Conservation (phyloP, 2,329 filamentous ascomycete genomes). For the Sclerotinia spermophila region DNA sequence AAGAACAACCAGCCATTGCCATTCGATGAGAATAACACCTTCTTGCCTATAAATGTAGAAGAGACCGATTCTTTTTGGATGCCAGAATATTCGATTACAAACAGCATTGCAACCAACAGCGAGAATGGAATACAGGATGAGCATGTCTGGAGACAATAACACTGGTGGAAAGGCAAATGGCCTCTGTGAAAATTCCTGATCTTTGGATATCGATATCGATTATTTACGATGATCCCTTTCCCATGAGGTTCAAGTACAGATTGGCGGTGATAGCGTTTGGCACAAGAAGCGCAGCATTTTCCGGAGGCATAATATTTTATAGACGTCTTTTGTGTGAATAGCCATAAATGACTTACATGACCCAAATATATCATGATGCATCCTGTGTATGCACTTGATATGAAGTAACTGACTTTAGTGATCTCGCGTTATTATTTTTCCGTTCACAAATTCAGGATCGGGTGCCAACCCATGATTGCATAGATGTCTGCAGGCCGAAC, state of each 20-base stretch:
- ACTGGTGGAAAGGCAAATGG: constrained; percentile 37
- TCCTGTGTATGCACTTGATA: constrained; percentile 9
- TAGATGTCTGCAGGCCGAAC: background rate
- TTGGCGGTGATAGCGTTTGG: constrained; percentile 8
- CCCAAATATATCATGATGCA: constrained; percentile 1
- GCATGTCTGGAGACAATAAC: constrained; percentile 38
- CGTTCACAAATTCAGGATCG: background rate
- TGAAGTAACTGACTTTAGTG: background rate
- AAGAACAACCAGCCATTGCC: constrained; percentile 44
- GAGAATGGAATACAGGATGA: constrained; percentile 30
- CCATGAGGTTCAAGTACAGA: constrained; percentile 17
- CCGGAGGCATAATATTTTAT: constrained; percentile 5
- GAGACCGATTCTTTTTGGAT: constrained; percentile 46
- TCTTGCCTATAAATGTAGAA: constrained; percentile 46
- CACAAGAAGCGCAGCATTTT: constrained; percentile 17
- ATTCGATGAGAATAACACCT: constrained; percentile 36
- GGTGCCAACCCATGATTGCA: background rate
- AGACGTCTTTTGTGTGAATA: constrained; percentile 14
- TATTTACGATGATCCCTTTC: constrained; percentile 21
- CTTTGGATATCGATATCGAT: constrained; percentile 31
- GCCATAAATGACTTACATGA: constrained; percentile 10
- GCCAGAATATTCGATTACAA: constrained; percentile 37
- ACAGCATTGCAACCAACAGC: constrained; percentile 21
- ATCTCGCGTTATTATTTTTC: constrained; percentile 9
- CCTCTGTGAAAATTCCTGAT: constrained; percentile 32